phyloP scores from a whole-genome alignment of 2,329 filamentous ascomycete species.

The Fusarium sp. region DNA sequence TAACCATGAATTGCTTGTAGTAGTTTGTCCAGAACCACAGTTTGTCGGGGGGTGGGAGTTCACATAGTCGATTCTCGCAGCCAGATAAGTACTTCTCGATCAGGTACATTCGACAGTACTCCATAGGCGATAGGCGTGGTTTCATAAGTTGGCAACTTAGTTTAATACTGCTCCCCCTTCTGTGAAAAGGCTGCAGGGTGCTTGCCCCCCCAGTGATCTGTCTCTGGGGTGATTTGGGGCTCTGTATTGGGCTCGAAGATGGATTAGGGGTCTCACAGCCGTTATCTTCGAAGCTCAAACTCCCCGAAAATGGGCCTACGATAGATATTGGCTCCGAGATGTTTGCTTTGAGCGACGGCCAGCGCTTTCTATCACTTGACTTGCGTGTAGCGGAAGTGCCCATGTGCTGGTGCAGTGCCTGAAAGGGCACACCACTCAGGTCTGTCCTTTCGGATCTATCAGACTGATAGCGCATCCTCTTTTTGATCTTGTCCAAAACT shows the following conservation, averaged over 20 bases:
- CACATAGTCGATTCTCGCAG: slow-evolving; percentile 43
- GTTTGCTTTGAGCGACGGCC: slow-evolving; percentile 36
- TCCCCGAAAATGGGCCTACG: slow-evolving; percentile 1
- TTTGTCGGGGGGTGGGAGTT: slow-evolving; percentile 47
- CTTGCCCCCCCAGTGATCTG: neutral
- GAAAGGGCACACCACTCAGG: slow-evolving; percentile 4
- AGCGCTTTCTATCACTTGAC: slow-evolving; percentile 18
- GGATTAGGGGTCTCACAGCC: neutral
- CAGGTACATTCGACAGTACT: slow-evolving; percentile 53
- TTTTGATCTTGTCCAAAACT: slow-evolving; percentile 46
- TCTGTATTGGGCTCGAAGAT: neutral
- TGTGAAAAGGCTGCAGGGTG: neutral
- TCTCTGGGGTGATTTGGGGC: neutral
- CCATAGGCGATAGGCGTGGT: slow-evolving; percentile 55
- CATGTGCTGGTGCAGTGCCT: neutral
- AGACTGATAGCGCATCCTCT: slow-evolving; percentile 43
- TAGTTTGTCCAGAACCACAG: slow-evolving; percentile 51
- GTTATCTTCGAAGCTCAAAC: neutral
- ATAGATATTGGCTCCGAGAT: slow-evolving; percentile 43
- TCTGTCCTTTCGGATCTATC: slow-evolving; percentile 14
- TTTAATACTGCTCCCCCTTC: neutral
- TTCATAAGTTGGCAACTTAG: slow-evolving; percentile 28
- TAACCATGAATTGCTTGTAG: slow-evolving; percentile 53
- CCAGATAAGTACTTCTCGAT: slow-evolving; percentile 49
- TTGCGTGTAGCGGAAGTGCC: slow-evolving; percentile 2